Evolutionary conservation across 1,284 basidiomycete species (phyloP), one percentile per base, ranked within the genome.

Genomic region (Phenoliferia sp.): DNA sequence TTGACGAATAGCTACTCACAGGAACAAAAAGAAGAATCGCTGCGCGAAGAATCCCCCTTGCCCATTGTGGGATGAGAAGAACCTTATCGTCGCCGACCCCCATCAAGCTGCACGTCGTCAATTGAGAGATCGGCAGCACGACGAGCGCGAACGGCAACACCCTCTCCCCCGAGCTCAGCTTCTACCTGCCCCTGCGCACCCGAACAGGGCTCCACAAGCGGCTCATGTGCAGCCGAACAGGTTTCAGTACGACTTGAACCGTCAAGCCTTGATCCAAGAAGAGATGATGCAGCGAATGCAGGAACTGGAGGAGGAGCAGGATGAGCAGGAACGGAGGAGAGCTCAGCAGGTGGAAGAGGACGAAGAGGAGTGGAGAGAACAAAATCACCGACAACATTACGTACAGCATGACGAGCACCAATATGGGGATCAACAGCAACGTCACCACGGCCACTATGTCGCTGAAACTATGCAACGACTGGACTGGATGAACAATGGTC

Each of bases 1-100:
- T n/a, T 26, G 4, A 3, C 6, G 2, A n/a, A 10, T 29, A 9
- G 16, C n/a, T 2, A 19, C n/a, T 9, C 15, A 54, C 56, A 33
- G 29, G 44, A 16, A 50, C 39, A 26, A 33, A 9, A 16, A 33
- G 9, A 31, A n/a, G 16, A 39, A 50, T 3, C 32, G 57, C 3
- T 64, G 63, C 58, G 28, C 31, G 28, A 35, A 28, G 33, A 59
- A 59, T 22, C 63, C 63, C 4, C 63, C 57, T 3, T 64, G 63
- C 33, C 28, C 9, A 2, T 33, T 64, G 10, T 64, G 62, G 62
- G 55, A 64, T 32, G 62, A 64, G 39, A 33, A 19, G 39, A 50
- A 52, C 32, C 62, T 59, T 5, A 28, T 59, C 32, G 31, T 16
- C 55, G 55, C 31, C 19, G 55, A 57, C 31, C 55, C n/a, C 7